Evolutionary conservation across 495 filamentous ascomycete species (phyloP), one percentile per base, ranked within the genome.

Genomic region (Glarea lozoyensis): DNA sequence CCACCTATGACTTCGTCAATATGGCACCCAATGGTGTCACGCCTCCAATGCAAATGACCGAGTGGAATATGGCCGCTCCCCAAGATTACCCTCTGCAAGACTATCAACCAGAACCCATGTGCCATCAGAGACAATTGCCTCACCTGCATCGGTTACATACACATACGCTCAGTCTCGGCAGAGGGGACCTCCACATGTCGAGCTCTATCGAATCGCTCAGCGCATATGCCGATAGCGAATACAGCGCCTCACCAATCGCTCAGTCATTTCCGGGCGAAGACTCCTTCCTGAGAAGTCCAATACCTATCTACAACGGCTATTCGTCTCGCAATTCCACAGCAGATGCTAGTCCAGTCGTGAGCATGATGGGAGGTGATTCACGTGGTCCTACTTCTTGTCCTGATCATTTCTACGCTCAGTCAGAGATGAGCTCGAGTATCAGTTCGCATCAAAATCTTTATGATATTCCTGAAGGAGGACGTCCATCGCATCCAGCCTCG

Each of bases 211-310:
- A 73, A 48, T 63, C 70, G 3, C 61, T 76, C 34, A 74, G 68
- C 25, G 44, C 52, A 12, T 58, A 58, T 41, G 43, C 37, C 48
- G 72, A 75, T 11, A 62, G 69, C 36, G 69, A 76, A 51, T 76
- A 75, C 50, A 35, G 17, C 64, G 68, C 46, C 40, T 75, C 72
- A 17, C 70, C 72, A 10, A 54, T 73, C 30, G 60, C 57, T 34
- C 67, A 70, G 21, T 66, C 70, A 3, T 76, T 70, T 53, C 59
- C 58, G 1, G 55, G 69, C 49, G 68, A 75, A 21, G 71, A 76
- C 25, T 55, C 64, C 5, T 75, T 63, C 39, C 57, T 72, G 18
- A 63, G 70, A 48, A 75, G 72, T 59, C 70, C 72, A 7, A 61
- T 61, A 2, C 59, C 70, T 34, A 61, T 72, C 37, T 76, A 75